Percentiles rank a stretch among this genome's conserved stretches.
Conservation (phyloP, 495 filamentous ascomycete species). For the Penicillium dipodomyicola region DNA sequence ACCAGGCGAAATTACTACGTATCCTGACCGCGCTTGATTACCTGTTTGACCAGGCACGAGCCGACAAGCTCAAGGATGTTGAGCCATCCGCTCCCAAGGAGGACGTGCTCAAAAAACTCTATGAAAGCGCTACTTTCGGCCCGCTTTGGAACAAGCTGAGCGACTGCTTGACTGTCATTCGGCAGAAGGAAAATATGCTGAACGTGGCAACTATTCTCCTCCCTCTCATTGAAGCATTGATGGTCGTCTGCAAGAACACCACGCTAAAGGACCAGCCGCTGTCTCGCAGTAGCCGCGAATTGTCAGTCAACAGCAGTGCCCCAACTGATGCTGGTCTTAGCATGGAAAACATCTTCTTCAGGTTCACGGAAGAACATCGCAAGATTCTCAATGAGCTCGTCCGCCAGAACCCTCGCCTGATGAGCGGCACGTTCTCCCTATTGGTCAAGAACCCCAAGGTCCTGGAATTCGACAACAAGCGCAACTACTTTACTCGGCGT, state of each 20-base stretch:
- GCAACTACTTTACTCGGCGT: slow-evolving; percentile 95
- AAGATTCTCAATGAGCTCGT: slow-evolving; percentile 98
- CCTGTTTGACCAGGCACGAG: slow-evolving; percentile 75
- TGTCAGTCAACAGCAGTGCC: slow-evolving; percentile 74
- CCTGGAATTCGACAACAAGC: slow-evolving; percentile 98
- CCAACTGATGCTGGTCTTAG: slow-evolving; percentile 64
- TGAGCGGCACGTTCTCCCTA: slow-evolving; percentile 95
- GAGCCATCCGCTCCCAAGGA: slow-evolving; percentile 57
- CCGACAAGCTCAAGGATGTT: slow-evolving; percentile 52
- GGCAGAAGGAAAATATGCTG: slow-evolving; percentile 87
- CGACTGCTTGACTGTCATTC: slow-evolving; percentile 82
- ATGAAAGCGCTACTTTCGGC: slow-evolving; percentile 86
- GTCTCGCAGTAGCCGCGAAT: slow-evolving; percentile 60
- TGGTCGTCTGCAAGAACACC: slow-evolving; percentile 99
- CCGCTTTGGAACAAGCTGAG: slow-evolving; percentile 92
- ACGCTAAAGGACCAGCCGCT: slow-evolving; percentile 69
- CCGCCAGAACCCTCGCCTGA: slow-evolving; percentile 91
- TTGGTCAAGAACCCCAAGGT: slow-evolving; percentile 99
- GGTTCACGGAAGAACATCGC: slow-evolving; percentile 95
- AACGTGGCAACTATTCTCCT: slow-evolving; percentile 95
- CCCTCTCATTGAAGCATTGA: slow-evolving; percentile 89
- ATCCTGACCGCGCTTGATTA: slow-evolving; percentile 96
- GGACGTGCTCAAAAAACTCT: slow-evolving; percentile 80
- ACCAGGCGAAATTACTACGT: slow-evolving; percentile 91
- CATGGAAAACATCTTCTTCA: slow-evolving; percentile 94